Evolutionary conservation across 768 basidiomycete species (phyloP), one percentile per base, ranked within the genome.

Genomic region (Crepidotus variabilis): DNA sequence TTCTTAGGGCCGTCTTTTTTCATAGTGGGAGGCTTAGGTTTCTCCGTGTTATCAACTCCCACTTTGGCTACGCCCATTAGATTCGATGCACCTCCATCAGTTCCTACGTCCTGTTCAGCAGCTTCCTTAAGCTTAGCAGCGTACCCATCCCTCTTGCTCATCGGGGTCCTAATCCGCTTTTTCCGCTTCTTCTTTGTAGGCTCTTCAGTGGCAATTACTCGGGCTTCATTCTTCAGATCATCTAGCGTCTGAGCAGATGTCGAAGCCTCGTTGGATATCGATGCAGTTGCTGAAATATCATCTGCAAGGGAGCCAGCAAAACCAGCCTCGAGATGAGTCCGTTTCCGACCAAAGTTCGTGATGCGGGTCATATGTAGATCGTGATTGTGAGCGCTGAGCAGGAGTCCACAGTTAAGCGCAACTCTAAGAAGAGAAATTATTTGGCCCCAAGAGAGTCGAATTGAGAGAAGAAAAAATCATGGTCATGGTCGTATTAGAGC

Each of bases 351-450:
- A 67, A 91, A 78, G 61, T 83, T 85, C 8, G 90, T 90, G 55
- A 85, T 73, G 45, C 90, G 82, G 13, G 90, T 90, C 90, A 92
- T 91, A n/a, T n/a, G n/a, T n/a, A n/a, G n/a, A n/a, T n/a, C n/a
- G n/a, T n/a, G n/a, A n/a, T n/a, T n/a, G n/a, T n/a, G n/a, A n/a
- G n/a, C n/a, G n/a, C n/a, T n/a, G n/a, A n/a, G n/a, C n/a, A n/a
- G n/a, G n/a, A n/a, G n/a, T n/a, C n/a, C n/a, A n/a, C n/a, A n/a
- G n/a, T n/a, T n/a, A n/a, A n/a, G n/a, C n/a, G n/a, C n/a, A n/a
- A n/a, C n/a, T n/a, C n/a, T n/a, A n/a, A n/a, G n/a, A n/a, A n/a
- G n/a, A n/a, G n/a, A n/a, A n/a, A n/a, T n/a, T n/a, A n/a, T n/a
- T n/a, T n/a, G n/a, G n/a, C n/a, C n/a, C n/a, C n/a, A n/a, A n/a